Evolutionary conservation across 129 eudicot species (phyloP), one percentile per base, ranked within the genome.

Genomic region (Lonicera japonica): DNA sequence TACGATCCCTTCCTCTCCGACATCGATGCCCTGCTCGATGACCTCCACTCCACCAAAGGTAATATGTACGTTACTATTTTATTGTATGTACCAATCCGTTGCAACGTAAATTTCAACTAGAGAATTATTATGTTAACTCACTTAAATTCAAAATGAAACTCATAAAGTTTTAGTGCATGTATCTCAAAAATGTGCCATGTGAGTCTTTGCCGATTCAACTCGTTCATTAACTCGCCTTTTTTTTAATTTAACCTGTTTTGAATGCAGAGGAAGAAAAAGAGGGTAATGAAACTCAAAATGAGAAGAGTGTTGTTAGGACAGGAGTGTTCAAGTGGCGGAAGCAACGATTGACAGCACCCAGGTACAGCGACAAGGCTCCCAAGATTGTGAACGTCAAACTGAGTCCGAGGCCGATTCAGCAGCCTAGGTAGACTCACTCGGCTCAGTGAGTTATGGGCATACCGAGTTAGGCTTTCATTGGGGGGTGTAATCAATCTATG

Each of bases 341-440:
- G 77, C 66, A 75, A 16, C 83, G 87, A 54, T 66, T 38, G 0
- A 25, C 11, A 61, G 48, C 68, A 61, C 79, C 80, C 24, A 82
- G 77, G 75, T 61, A 69, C 23, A 64, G 62, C 29, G 79, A 74
- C 73, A 91, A 91, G 73, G 90, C 75, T 21, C 98, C 98, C 72
- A 90, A 84, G 90, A 83, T 87, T 41, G 95, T 86, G 77, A 84
- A 71, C 46, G 81, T 79, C 64, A 90, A 73, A 64, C 83, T 82
- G 72, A 84, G 70, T 38, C 95, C 94, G 53, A 75, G 95, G 75
- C 84, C 73, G 60, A 87, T 90, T 76, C 89, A 90, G 65, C 96
- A 88, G 63, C 96, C 94, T n/a, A 66, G 96, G 29, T 88, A 84
- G 84, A 71, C 25, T 45, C 57, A 74, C 56, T 39, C 39, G 40